Conservation (phyloP, 2,329 filamentous ascomycete species). For the Calonectria montana region DNA sequence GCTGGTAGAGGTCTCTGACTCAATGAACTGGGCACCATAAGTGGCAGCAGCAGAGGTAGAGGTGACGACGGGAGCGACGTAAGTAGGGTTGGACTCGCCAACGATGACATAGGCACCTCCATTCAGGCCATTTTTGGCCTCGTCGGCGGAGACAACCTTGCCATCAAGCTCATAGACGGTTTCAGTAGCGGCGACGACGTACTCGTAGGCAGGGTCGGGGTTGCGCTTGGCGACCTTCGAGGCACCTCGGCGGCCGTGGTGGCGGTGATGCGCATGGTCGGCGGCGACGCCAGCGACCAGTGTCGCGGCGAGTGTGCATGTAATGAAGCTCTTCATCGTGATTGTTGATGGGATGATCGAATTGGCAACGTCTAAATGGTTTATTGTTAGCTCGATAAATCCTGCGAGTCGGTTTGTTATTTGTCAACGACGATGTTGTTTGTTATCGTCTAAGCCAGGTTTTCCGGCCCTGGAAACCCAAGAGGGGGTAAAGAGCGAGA, state of each 20-base stretch:
- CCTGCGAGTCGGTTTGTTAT: conserved; percentile 13
- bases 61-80: conserved; percentile 56
- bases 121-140: conserved; percentile 78
- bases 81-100: conserved; percentile 67
- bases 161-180: conserved; percentile 80
- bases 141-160: conserved; percentile 66
- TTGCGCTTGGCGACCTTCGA: conserved; percentile 61
- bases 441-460: background rate
- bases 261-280: conserved; percentile 71
- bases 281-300: conserved; percentile 66
- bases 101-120: conserved; percentile 77
- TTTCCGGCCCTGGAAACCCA: background rate
- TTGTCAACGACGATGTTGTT: background rate
- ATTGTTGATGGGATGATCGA: conserved; percentile 19
- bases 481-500: background rate
- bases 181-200: conserved; percentile 70
- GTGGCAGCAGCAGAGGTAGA: conserved; percentile 48
- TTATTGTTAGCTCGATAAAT: conserved; percentile 30
- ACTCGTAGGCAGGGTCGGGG: conserved; percentile 60
- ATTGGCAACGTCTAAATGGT: conserved; percentile 29
- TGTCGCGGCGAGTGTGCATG: conserved; percentile 64
- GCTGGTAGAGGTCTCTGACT: conserved; percentile 54
- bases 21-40: conserved; percentile 62
- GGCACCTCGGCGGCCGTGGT: conserved; percentile 67
- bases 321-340: conserved; percentile 63